Base-by-base conservation (phyloP, 2,329 filamentous ascomycete genomes). In the Talaromyces sp. region DNA sequence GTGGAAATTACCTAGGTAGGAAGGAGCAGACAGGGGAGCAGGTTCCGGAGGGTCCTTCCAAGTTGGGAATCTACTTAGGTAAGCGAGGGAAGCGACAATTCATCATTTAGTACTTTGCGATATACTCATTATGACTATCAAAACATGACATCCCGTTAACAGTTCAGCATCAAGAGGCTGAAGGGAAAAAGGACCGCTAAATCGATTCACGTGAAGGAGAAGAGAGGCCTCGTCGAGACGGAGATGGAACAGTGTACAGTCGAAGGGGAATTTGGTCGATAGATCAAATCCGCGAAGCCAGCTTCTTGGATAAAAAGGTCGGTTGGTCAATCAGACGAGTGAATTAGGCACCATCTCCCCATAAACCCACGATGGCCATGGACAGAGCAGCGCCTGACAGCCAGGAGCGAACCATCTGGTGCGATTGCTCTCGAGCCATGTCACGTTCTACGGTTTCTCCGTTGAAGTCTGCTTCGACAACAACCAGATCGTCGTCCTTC, bases 321-420 rank as follows among this genome's bases (percentile, higher is more conserved):
- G 52, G 21, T 33, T 18, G 28, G 5, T 21, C 28, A 37, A 14
- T 35, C 4, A 55, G 12, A 37, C 54, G 18, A 57, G 18, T 31
- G 5, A 42, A 5, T 72, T 68, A 72, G 61, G 69, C 70, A 33
- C 74, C 71, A 67, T 82, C 80, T 1, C 80, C 80, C 80, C 80
- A 82, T 31, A 81, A 74, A 7, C 80, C 80, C 44, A 82, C 76
- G 60, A 82, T 76, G 21, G 75, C 77, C 74, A 81, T 79, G 1
- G 75, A 74, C 62, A 81, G 75, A 2, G 76, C 79, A 57, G 77
- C 48, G 0, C 77, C 79, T 44, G 76, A 73, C 37, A 80, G 69
- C 65, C 73, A 75, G 31, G 73, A 71, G 39, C 78, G 72, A 11
- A 73, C 69, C 44, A 67, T 66, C 65, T 80, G 76, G 52, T 79